Base-by-base conservation (phyloP, 164 flowering plant genomes). In the Hamamelis virginiana region DNA sequence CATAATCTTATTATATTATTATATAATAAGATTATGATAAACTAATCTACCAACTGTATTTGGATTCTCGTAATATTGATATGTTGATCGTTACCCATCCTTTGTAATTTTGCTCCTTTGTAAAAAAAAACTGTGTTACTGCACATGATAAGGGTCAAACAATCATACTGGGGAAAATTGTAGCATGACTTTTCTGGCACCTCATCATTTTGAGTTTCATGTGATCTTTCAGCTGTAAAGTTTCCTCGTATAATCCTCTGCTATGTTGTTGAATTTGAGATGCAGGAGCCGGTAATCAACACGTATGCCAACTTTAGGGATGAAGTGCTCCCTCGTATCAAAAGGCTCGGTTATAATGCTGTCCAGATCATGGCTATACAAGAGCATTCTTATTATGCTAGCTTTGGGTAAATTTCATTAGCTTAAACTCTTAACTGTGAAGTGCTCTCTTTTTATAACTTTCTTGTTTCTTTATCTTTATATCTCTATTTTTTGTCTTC, bases 301-400 rank as follows among this genome's bases (percentile, higher is more conserved):
- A 85, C 97, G 56, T 93, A 96, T 77, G 87, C 88, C 21, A 84
- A 83, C 67, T 96, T 96, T 71, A 86, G 99, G 81, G 99, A 96
- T 84, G 94, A 96, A 21, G 92, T 96, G 50, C 99, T 96, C 71
- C 99, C 98, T 68, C 99, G 98, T 53, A 91, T 96, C 44, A 91
- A 96, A 80, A 91, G 41, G 76, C 97, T 93, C 56, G 99, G 99
- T 65, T 96, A 96, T 62, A 96, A 96, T 87, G 95, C 98, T 75
- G 97, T 96, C 72, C 99, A 96, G 80, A 82, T 96, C 64, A 96
- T 96, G 99, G 99, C 99, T 62, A 87, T 96, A 72, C 99, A 96
- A 78, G 99, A 96, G 81, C 99, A 96, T 70, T 93, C 99, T 60
- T 96, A 96, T 73, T 96, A 96, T 89, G 99, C 89, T 53, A 90